Evolutionary conservation across 805 yeast genomes (phyloP).

Genomic region (Nakazawaea peltata): DNA sequence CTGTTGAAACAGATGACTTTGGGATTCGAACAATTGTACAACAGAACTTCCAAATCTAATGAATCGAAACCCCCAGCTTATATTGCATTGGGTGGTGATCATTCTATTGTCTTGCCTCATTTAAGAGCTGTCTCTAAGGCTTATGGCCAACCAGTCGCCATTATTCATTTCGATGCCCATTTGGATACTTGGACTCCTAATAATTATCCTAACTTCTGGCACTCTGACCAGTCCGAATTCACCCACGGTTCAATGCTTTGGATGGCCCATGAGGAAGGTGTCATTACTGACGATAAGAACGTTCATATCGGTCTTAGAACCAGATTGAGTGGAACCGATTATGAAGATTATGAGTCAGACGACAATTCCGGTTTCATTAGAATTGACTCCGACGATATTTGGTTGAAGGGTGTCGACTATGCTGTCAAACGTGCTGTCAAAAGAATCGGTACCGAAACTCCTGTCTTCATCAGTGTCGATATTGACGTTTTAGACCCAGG

Average conservation of each 20-base stretch:
- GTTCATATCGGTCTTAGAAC: conserved; percentile 76
- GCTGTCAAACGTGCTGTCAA: conserved; percentile 45
- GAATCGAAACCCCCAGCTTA: conserved; percentile 44
- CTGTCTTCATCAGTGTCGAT: conserved; percentile 75
- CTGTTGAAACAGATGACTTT: conserved; percentile 46
- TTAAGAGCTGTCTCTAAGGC: conserved; percentile 51
- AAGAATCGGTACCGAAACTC: conserved; percentile 52
- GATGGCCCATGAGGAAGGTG: conserved; percentile 69
- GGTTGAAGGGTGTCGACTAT: conserved; percentile 48
- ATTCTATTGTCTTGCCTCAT: conserved; percentile 67
- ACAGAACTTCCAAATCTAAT: conserved; percentile 21
- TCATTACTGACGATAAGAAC: conserved; percentile 44
- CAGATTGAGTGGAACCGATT: conserved; percentile 52
- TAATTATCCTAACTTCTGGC: conserved; percentile 59
- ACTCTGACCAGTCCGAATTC: conserved; percentile 47
- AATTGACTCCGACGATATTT: conserved; percentile 65
- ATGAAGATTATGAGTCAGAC: conserved; percentile 61
- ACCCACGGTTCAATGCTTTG: conserved; percentile 86
- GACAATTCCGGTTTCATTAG: conserved; percentile 60
- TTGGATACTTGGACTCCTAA: conserved; percentile 77
- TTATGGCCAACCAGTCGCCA: conserved; percentile 56
- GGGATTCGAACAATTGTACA: conserved; percentile 48
- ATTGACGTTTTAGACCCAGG: conserved; percentile 58
- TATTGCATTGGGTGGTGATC: conserved; percentile 79
- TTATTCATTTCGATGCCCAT: conserved; percentile 82